Base-by-base conservation (phyloP, 2,329 filamentous ascomycete species). In the Drechslerella dactyloides region DNA sequence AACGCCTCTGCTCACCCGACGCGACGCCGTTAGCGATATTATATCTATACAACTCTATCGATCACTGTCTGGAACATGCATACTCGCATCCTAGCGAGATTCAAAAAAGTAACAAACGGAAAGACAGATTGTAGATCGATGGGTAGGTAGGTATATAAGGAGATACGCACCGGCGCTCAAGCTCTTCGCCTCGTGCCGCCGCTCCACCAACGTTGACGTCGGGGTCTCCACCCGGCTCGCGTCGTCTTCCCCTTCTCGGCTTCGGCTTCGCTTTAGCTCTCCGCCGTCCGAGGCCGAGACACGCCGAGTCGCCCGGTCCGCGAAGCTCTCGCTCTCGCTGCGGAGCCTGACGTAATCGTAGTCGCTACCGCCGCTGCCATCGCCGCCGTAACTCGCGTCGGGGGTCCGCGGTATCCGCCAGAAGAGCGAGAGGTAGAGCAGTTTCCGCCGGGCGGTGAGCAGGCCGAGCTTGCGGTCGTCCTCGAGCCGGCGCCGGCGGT, bases 401-500 rank as follows among this genome's bases (percentile, higher is more conserved):
- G 66, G 66, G 2, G 48, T 19, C 35, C 54, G 44, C 2, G 66
- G 66, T 55, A 70, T 56, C 40, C 27, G 48, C 66, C 66, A 64
- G 21, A 50, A 64, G 2, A 70, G 59, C 19, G 46, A 70, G 42
- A 70, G 48, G 42, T 70, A 70, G 2, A 70, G 52, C 11, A 70
- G 50, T 24, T 55, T 53, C 30, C 59, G 46, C 24, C 66, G 53
- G 2, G 53, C 63, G 5, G 66, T 64, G 10, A 70, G 55, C 7
- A 44, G 10, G 2, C 59, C 59, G 13, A 57, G 66, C 30, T 64
- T 42, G 33, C 66, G 37, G 33, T 70, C 66, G 19, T 70, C 66
- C 54, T 70, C 66, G 5, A 70, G 54, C 1, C 40, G 19, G n/a
- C 66, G 59, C 55, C 63, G 63, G 13, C 66, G 59, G 54, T 70